Percentiles rank a stretch among this genome's conserved stretches.
Conservation (phyloP, 192 early-diverging fungal genomes). For the Backusella tuberculispora region DNA sequence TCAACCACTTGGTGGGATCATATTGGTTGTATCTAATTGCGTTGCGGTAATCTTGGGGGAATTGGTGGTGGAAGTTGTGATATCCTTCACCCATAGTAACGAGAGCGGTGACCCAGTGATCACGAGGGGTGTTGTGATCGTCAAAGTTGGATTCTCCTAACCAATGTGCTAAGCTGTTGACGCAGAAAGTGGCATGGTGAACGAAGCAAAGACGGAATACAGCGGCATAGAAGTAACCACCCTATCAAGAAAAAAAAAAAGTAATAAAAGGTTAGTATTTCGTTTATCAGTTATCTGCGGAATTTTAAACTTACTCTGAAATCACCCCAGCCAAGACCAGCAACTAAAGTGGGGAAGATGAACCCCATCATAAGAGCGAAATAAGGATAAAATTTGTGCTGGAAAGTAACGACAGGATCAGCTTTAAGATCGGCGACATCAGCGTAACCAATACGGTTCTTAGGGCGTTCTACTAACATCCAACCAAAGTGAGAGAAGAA, state of each 20-base stretch:
- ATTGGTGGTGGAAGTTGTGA: slow-evolving; percentile 90
- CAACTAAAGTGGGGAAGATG: slow-evolving; percentile 81
- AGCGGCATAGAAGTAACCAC: slow-evolving; percentile 81
- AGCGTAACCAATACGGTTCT: slow-evolving; percentile 71
- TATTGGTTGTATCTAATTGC: slow-evolving; percentile 78
- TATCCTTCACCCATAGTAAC: slow-evolving; percentile 83
- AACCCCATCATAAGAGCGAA: slow-evolving; percentile 78
- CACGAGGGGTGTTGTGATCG: slow-evolving; percentile 80
- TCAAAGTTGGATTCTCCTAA: slow-evolving; percentile 78
- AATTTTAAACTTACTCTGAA: slow-evolving; percentile 48
- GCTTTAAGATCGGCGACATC: slow-evolving; percentile 83
- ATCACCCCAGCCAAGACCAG: slow-evolving; percentile 85
- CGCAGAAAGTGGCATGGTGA: slow-evolving; percentile 89
- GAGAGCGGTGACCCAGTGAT: slow-evolving; percentile 81
- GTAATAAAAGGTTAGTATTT: slow-evolving; percentile 16
- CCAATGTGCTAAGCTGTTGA: slow-evolving; percentile 83
- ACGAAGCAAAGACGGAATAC: slow-evolving; percentile 75
- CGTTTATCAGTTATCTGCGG: background rate
- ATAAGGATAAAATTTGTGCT: slow-evolving; percentile 76
- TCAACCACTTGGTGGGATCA: slow-evolving; percentile 88
- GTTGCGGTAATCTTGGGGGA: slow-evolving; percentile 87
- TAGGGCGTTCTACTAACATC: slow-evolving; percentile 84
- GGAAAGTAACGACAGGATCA: slow-evolving; percentile 71
- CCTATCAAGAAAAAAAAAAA: slow-evolving; percentile 39
- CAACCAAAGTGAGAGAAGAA: slow-evolving; percentile 86